Percentiles rank a stretch among this genome's conserved stretches.
Conservation (phyloP, 306 rosid species). For the Sicyos edulis region DNA sequence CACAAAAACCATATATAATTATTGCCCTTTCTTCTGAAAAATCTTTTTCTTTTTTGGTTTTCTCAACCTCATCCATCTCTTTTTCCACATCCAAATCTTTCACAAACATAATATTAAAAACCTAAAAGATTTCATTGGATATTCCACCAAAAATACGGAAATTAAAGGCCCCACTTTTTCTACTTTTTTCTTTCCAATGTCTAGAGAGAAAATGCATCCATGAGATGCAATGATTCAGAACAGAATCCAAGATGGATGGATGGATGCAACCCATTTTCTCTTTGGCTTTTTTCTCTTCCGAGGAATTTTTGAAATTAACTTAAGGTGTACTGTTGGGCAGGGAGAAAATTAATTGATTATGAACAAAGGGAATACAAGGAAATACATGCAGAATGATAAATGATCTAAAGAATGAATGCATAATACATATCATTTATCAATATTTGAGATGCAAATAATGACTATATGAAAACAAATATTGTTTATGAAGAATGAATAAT, state of each 20-base stretch:
- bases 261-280: slow-evolving; percentile 26
- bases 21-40: neutral
- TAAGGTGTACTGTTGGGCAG: neutral
- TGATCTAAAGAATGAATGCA: too few species aligned
- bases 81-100: neutral
- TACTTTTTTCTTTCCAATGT: neutral
- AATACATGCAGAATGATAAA: too few species aligned
- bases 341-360: too few species aligned
- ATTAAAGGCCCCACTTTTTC: neutral
- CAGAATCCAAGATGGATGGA: slow-evolving; percentile 31
- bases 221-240: slow-evolving; percentile 46
- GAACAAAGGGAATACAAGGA: too few species aligned
- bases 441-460: too few species aligned
- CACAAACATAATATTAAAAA: neutral
- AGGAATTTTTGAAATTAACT: slow-evolving; percentile 16
- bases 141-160: neutral
- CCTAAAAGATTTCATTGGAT: slow-evolving; percentile 1
- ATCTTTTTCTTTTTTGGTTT: neutral
- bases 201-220: neutral
- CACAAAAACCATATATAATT: neutral
- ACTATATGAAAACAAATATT: too few species aligned
- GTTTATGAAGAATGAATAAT: too few species aligned
- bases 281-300: neutral
- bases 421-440: too few species aligned
- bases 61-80: neutral